Evolutionary conservation across 768 basidiomycete species (phyloP).

Genomic region (Xerocomus brunneocitrinus): DNA sequence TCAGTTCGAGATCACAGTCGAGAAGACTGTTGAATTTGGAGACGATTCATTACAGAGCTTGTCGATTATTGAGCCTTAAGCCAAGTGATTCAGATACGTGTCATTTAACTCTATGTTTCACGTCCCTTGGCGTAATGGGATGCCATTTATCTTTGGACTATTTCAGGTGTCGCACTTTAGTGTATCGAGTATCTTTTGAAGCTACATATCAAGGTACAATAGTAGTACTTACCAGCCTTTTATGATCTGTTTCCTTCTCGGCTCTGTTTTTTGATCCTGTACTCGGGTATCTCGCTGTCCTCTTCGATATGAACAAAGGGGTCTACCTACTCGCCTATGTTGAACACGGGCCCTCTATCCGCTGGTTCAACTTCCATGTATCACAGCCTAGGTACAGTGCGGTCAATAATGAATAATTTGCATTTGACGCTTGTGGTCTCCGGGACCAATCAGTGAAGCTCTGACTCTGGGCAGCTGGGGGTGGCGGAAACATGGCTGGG

Average conservation of each 20-base stretch:
- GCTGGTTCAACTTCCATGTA: no score
- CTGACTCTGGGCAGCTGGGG: no score
- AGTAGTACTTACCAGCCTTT: background rate
- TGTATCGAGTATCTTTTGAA: slow-evolving; percentile 36
- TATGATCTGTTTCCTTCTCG: background rate
- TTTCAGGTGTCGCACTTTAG: background rate
- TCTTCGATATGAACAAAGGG: no score
- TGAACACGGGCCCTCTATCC: no score
- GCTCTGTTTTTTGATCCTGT: background rate
- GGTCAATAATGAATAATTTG: no score
- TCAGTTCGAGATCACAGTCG: slow-evolving; percentile 29
- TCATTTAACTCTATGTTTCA: background rate
- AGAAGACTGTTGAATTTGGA: slow-evolving; percentile 28
- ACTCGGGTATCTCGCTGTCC: no score
- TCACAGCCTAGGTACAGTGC: no score
- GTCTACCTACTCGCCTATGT: no score
- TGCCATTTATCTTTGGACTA: background rate
- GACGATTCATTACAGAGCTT: slow-evolving; percentile 8
- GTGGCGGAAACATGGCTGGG: no score
- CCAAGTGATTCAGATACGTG: slow-evolving; percentile 1
- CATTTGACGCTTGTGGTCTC: no score
- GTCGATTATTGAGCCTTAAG: slow-evolving; percentile 8
- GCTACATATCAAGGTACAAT: background rate
- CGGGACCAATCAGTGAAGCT: no score
- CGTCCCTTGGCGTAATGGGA: background rate